Evolutionary conservation across 2,329 filamentous ascomycete genomes (phyloP), one percentile per base, ranked within the genome.

Genomic region (Exophiala sp.): DNA sequence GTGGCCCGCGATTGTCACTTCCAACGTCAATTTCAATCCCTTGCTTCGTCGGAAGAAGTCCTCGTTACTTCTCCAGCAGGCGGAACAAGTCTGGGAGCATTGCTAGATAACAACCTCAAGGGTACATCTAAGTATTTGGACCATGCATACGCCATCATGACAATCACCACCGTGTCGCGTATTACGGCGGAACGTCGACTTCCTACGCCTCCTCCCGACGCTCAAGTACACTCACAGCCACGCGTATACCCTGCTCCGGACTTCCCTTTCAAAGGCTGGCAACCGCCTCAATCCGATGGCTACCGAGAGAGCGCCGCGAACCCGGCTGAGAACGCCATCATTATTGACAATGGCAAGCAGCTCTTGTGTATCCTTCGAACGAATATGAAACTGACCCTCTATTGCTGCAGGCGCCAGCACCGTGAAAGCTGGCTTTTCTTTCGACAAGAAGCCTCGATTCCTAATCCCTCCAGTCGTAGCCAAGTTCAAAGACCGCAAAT

Each of bases 341-440:
- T 99, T 59, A 97, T 99, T 68, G 94, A 99, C 75, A 96, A 96
- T 87, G 94, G 91, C 95, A 75, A 42, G 62, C 51, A 42, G 20
- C 4, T n/a, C 34, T 21, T 20, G 11, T 50, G 2, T 9, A 11
- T 29, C 33, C n/a, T 8, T 7, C 16, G 18, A 53, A 35, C 24
- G 24, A 29, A 29, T 29, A 20, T n/a, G 4, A 10, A 18, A 42
- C 24, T 10, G 20, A 33, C 20, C 41, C 47, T 51, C 40, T 48
- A 41, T 12, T 43, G 42, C 16, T 48, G 43, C 64, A 96, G 91
- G 94, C 62, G 94, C 92, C 20, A 95, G 88, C 49, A 79, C 86
- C 32, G 84, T 96, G 55, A 90, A 95, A 72, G 92, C 92, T 49
- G 94, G 94, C 61, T 99, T 92, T 91, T 96, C 91, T 6, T 95